Conservation (phyloP, 192 early-diverging fungal species). For the Glomus cerebriforme region DNA sequence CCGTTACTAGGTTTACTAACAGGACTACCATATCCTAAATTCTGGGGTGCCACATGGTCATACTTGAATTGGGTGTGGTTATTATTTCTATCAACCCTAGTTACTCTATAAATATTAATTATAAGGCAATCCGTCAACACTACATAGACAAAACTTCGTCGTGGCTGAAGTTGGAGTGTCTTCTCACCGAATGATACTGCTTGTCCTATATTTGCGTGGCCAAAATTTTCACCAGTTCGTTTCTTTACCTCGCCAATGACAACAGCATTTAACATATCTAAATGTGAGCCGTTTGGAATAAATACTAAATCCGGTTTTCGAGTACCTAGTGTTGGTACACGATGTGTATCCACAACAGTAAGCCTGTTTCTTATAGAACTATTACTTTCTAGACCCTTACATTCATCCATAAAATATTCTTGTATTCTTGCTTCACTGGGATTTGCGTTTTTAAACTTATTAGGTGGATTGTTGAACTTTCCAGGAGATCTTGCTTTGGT, state of each 20-base stretch:
- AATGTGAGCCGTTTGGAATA: not conserved
- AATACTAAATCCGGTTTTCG: slow-evolving; percentile 29
- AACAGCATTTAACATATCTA: slow-evolving; percentile 15
- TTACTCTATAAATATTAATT: slow-evolving; percentile 1
- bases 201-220: slow-evolving; percentile 24
- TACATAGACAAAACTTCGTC: slow-evolving; percentile 4
- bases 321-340: slow-evolving; percentile 6
- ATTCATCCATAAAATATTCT: slow-evolving; percentile 25
- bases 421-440: slow-evolving; percentile 2
- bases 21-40: not conserved
- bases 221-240: not conserved
- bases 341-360: not conserved
- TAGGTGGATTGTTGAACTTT: slow-evolving; percentile 15
- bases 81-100: not conserved
- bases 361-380: not conserved
- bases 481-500: not conserved
- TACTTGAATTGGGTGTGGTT: slow-evolving; percentile 1
- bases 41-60: not conserved
- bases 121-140: slow-evolving; percentile 5
- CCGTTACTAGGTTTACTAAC: not conserved
- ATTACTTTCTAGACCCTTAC: not conserved
- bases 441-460: not conserved
- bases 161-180: slow-evolving; percentile 12
- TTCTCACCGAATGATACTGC: slow-evolving; percentile 28
- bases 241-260: slow-evolving; percentile 24